phyloP scores from a whole-genome alignment of 768 basidiomycete species.

The Rhodotorula paludigena region DNA sequence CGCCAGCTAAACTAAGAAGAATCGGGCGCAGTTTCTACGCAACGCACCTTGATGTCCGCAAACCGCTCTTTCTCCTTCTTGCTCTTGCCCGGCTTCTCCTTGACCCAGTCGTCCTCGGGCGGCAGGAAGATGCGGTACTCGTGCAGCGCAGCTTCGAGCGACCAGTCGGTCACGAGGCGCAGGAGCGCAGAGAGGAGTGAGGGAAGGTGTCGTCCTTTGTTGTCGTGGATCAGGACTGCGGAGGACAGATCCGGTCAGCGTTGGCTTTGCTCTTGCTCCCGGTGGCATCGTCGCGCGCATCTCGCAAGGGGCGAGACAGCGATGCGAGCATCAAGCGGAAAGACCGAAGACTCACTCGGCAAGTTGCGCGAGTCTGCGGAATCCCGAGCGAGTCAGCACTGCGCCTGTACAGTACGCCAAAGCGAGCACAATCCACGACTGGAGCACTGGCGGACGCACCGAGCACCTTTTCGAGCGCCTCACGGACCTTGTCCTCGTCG shows the following conservation, averaged over 20 bases:
- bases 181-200: constrained; percentile 27
- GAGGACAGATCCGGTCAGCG: neutral
- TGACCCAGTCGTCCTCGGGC: constrained; percentile 14
- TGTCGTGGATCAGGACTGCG: constrained; percentile 38
- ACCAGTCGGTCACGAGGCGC: constrained; percentile 25
- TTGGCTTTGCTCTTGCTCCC: no score
- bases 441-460: constrained; percentile 5
- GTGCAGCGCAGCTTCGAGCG: constrained; percentile 22
- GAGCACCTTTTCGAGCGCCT: constrained; percentile 24
- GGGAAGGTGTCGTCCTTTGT: constrained; percentile 36
- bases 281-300: no score
- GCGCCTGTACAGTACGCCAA: neutral
- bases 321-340: neutral
- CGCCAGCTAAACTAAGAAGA: no score
- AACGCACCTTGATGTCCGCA: constrained; percentile 24
- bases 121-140: constrained; percentile 37
- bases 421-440: neutral
- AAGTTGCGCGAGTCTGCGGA: constrained; percentile 29
- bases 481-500: constrained; percentile 13
- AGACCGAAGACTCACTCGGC: constrained; percentile 13
- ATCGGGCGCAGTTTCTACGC: no score
- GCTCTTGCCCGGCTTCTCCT: constrained; percentile 1
- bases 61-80: constrained; percentile 32
- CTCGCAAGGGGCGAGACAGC: neutral
- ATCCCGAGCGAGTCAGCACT: constrained; percentile 20